Evolutionary conservation across 345 rosid species (phyloP).

Genomic region (Gossypium rotundifolium): DNA sequence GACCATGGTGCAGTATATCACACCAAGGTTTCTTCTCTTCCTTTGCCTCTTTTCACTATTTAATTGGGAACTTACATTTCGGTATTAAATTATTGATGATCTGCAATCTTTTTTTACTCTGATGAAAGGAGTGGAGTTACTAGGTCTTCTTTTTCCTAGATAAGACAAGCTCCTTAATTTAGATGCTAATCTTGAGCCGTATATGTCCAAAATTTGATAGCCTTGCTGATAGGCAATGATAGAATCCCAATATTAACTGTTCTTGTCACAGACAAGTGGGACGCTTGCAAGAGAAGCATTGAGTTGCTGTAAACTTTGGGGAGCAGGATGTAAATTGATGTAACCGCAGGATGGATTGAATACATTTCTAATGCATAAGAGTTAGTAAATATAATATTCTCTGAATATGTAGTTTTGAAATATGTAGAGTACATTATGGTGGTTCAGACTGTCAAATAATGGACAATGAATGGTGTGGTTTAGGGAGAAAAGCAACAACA

Average conservation of each 20-base stretch:
- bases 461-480: background rate
- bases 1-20: constrained; percentile 89
- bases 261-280: background rate
- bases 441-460: background rate
- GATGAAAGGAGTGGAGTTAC: constrained; percentile 3
- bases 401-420: background rate
- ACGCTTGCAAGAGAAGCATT: background rate
- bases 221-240: background rate
- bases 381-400: background rate
- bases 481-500: background rate
- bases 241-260: background rate
- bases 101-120: constrained; percentile 4
- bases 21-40: constrained; percentile 59
- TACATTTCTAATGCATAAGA: background rate
- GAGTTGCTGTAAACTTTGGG: background rate
- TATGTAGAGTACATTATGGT: background rate
- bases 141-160: background rate
- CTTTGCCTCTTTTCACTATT: constrained; percentile 4
- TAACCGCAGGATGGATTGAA: background rate
- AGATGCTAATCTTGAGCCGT: background rate
- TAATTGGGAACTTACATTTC: constrained; percentile 5
- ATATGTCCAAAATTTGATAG: background rate
- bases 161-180: background rate
- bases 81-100: background rate
- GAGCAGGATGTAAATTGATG: background rate